Evolutionary conservation across 352 stramenopile genomes (phyloP), one percentile per base, ranked within the genome.

Genomic region (Aphanomyces cochlioides): DNA sequence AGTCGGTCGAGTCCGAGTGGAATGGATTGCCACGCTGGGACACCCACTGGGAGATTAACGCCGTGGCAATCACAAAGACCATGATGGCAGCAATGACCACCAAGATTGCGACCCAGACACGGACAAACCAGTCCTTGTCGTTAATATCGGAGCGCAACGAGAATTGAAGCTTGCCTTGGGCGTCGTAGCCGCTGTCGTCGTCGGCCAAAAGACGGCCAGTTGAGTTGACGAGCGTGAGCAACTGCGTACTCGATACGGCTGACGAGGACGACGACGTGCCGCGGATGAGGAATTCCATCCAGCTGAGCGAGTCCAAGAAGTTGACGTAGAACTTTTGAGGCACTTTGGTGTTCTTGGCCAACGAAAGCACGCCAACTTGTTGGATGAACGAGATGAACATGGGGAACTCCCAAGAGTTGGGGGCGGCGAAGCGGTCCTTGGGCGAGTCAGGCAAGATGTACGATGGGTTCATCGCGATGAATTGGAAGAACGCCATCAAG

Each of bases 351-450:
- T 89, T 65, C 36, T 82, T 89, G 17, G 88, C 75, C 47, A 87
- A 75, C 34, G 84, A 91, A 0, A 86, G 58, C 4, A 81, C 77
- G 39, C 78, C 74, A 75, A 92, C 84, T 48, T 90, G 84, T 74
- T 92, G 84, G 61, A 92, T 69, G 70, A 87, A 88, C 19, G 72
- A 77, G 15, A 83, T 78, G 71, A 88, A 90, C 17, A 87, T 75
- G 37, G 86, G 70, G 56, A 89, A 87, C 72, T 91, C 84, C 84
- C 84, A 91, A 15, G 82, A 84, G 69, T 92, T 92, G 1, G 84
- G 84, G 40, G 81, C 85, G 10, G 54, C 28, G 17, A 41, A 4
- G 13, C 19, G 41, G 37, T 28, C 57, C 1, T 21, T 54, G 17
- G 60, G 19, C 37, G n/a, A 8, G 47, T 67, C 60, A 13, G 60